A percentile compares a stretch with the other conserved stretches of the same genome.
Evolutionary conservation across 2,329 filamentous ascomycete genomes (phyloP).

Genomic region (Penicillium nordicum): DNA sequence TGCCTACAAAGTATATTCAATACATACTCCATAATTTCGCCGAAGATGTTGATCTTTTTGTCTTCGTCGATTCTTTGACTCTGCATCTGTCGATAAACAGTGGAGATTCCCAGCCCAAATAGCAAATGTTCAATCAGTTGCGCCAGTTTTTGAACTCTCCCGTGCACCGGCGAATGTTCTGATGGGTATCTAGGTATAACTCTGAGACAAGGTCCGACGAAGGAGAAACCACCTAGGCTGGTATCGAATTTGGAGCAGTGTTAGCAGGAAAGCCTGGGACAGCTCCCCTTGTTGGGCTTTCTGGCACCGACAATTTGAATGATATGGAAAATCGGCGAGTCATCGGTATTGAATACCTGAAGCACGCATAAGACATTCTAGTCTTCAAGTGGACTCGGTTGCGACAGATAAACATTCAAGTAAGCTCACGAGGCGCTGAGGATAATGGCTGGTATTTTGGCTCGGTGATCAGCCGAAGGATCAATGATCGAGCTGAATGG

Average conservation of each 20-base stretch:
- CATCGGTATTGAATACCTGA: too few relatives aligned
- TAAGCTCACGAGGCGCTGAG: neutral
- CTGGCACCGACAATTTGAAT: neutral
- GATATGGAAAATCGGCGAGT: neutral
- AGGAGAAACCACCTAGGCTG: too few relatives aligned
- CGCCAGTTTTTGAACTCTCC: neutral
- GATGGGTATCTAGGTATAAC: neutral
- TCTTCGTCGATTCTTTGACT: neutral
- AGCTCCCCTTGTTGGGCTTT: too few relatives aligned
- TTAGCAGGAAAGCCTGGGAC: too few relatives aligned
- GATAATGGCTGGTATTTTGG: neutral
- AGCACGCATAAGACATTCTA: neutral
- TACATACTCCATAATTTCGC: neutral
- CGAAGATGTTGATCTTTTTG: neutral
- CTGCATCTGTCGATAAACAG: neutral
- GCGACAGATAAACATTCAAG: neutral
- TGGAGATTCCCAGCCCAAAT: neutral
- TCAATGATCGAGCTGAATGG: neutral
- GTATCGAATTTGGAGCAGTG: too few relatives aligned
- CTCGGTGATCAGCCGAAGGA: neutral
- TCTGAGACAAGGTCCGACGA: neutral
- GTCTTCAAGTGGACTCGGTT: neutral
- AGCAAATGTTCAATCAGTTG: neutral
- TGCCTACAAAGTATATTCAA: neutral
- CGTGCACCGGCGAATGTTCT: too few relatives aligned